These are phyloP conservation scores for Aphanomyces astaci DNA, from an alignment of 352 stramenopile species.

Conservation along the genomic window DNA sequence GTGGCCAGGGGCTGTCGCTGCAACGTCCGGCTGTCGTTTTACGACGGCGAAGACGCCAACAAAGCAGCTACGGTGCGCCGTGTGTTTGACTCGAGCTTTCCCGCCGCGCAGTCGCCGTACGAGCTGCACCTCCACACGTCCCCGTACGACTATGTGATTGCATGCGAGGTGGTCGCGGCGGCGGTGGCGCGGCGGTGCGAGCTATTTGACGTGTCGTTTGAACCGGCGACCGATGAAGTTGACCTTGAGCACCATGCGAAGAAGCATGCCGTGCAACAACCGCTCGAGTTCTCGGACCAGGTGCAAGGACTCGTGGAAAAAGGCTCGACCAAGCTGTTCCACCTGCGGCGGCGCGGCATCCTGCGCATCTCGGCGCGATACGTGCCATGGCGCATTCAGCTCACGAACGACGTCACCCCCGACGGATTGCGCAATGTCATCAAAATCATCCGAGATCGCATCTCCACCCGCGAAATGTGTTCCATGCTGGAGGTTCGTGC, in stretches of 20 bases:
- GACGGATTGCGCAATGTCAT: conserved; percentile 2
- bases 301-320: conserved; percentile 31
- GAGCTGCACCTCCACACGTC: conserved; percentile 42
- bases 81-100: conserved; percentile 51
- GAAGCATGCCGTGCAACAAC: neutral
- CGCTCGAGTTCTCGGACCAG: conserved; percentile 33
- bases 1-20: conserved; percentile 42
- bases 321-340: conserved; percentile 29
- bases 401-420: neutral
- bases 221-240: conserved; percentile 28
- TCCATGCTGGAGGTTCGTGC: conserved; percentile 15
- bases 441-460: conserved; percentile 16
- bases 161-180: conserved; percentile 44
- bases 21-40: conserved; percentile 49
- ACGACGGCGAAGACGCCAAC: conserved; percentile 35
- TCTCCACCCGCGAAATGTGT: conserved; percentile 19
- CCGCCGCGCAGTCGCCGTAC: conserved; percentile 51
- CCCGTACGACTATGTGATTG: conserved; percentile 55
- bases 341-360: conserved; percentile 32
- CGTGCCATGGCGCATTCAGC: conserved; percentile 26
- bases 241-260: neutral
- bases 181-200: conserved; percentile 33
- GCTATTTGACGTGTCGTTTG: conserved; percentile 43
- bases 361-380: conserved; percentile 39
- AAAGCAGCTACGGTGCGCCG: conserved; percentile 24